phyloP scores from a whole-genome alignment of 2,329 filamentous ascomycete genomes.

The Arthroderma uncinatum region DNA sequence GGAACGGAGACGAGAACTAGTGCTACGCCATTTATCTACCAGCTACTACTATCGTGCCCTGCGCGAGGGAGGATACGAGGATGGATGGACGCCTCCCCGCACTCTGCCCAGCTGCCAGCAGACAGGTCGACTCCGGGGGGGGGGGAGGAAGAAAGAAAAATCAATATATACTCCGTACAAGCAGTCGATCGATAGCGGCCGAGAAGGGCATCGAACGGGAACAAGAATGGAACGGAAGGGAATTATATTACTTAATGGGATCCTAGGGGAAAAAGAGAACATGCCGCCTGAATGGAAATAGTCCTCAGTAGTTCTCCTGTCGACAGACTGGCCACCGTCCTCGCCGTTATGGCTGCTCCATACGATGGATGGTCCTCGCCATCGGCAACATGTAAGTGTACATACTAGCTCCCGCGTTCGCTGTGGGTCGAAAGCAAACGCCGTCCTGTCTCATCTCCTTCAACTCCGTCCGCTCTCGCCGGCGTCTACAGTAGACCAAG shows the following conservation, averaged over 20 bases:
- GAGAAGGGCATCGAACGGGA: background rate
- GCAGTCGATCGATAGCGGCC: background rate
- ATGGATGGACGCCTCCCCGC: constrained; percentile 4
- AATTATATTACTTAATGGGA: background rate
- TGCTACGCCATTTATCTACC: background rate
- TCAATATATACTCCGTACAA: background rate
- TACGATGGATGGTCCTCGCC: too few relatives aligned
- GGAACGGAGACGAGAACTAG: background rate
- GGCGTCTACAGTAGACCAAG: background rate
- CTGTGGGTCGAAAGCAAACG: background rate
- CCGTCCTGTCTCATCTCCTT: background rate
- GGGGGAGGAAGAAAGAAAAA: background rate
- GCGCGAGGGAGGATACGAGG: constrained; percentile 2
- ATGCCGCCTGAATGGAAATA: constrained; percentile 3
- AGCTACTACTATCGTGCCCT: background rate
- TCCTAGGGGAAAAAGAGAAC: background rate
- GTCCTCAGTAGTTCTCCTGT: background rate
- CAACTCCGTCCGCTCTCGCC: background rate
- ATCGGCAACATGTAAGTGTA: background rate
- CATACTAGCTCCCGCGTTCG: background rate
- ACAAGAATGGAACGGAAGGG: background rate
- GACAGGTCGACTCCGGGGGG: background rate
- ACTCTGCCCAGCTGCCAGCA: background rate
- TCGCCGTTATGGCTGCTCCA: too few relatives aligned
- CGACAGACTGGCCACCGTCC: too few relatives aligned